These are phyloP conservation scores for Tubosaeta sp. DNA, from an alignment of 768 basidiomycete genomes.

Conservation along the genomic window DNA sequence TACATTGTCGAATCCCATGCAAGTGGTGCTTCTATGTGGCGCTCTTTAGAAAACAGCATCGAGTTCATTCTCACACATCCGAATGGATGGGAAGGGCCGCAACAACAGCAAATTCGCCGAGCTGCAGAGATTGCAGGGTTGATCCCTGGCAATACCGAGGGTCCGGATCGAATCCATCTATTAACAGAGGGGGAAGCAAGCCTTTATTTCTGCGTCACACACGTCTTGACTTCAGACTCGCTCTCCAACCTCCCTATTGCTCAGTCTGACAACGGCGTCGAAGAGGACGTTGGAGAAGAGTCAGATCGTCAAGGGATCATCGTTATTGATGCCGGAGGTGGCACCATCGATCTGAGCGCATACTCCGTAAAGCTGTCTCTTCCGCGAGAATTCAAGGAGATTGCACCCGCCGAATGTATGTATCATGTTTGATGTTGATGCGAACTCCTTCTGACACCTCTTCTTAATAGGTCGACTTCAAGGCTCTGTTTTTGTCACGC, in stretches of 20 bases:
- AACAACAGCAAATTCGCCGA: no score
- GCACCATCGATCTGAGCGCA: slow-evolving; percentile 6
- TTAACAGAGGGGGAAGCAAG: no score
- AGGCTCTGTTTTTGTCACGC: slow-evolving; percentile 36
- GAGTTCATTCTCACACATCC: no score
- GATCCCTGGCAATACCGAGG: no score
- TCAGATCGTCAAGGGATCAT: slow-evolving; percentile 35
- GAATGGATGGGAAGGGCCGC: no score
- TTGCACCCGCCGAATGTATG: slow-evolving; percentile 30
- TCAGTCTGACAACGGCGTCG: neutral
- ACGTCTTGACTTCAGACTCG: neutral
- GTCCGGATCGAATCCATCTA: no score
- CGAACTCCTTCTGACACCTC: neutral
- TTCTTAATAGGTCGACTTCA: slow-evolving; percentile 31
- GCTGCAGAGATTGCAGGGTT: no score
- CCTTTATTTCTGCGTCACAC: slow-evolving; percentile 27
- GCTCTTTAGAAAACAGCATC: neutral
- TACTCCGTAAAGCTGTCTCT: slow-evolving; percentile 25
- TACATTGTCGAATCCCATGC: slow-evolving; percentile 13
- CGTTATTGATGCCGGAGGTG: slow-evolving; percentile 45
- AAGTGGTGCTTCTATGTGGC: slow-evolving; percentile 26
- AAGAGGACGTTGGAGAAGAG: neutral
- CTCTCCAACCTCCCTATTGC: neutral
- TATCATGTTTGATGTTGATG: neutral
- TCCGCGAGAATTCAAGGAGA: slow-evolving; percentile 29